Evolutionary conservation across 2,329 filamentous ascomycete species (phyloP), one percentile per base, ranked within the genome.

Genomic region (Trichothecium roseum): DNA sequence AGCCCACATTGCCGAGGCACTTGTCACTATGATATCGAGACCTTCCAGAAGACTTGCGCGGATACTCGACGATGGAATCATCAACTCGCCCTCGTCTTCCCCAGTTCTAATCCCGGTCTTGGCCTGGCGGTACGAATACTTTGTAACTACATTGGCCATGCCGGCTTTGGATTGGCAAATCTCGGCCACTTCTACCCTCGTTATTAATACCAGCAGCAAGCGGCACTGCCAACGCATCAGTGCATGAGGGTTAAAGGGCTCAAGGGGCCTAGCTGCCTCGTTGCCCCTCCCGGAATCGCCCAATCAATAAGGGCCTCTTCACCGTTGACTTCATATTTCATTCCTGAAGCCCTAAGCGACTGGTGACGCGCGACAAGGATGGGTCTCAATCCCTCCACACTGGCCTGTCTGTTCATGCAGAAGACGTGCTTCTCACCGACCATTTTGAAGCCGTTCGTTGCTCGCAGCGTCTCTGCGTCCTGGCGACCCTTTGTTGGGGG

Each of bases 181-280:
- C 20, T 24, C 20, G 20, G 20, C 20, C 29, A 16, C 12, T 31
- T 18, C 14, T 31, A 12, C 29, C 29, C 14, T 31, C 18, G 15
- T 31, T 32, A 37, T 32, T 66, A 70, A 69, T 67, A 63, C 69
- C 64, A 65, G 71, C 63, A 63, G 52, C 63, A 63, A 52, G 47
- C 51, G 59, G 72, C 69, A 74, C 59, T 82, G 78, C 76, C 79
- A 83, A 74, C 78, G 78, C 79, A 83, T 81, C 78, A 75, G 59
- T 81, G 77, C 79, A 79, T 83, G 68, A 69, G 64, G 60, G 58
- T 59, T 59, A 53, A 58, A 58, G 55, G 50, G 59, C 59, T 57
- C 33, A 36, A n/a, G 28, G 52, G 51, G 49, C 46, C 48, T 59
- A 57, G 56, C 55, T 57, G 54, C 55, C 54, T 60, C 55, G 55